phyloP scores from a whole-genome alignment of 1,139 yeast species.

The Candida gigantensis region DNA sequence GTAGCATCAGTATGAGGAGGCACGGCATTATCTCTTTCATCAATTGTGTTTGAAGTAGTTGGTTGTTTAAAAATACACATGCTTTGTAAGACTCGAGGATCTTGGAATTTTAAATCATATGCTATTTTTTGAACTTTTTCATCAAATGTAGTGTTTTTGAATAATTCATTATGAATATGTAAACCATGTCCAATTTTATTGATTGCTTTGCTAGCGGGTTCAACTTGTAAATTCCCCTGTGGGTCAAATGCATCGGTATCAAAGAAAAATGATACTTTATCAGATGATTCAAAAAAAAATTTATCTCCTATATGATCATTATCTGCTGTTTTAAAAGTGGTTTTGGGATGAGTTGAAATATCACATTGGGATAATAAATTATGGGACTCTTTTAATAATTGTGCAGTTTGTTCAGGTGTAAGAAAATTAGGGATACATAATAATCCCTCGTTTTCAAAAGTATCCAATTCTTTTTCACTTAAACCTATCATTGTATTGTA shows the following conservation, averaged over 20 bases:
- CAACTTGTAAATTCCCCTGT: conserved; percentile 49
- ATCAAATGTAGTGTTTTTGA: conserved; percentile 52
- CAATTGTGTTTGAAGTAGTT: conserved; percentile 11
- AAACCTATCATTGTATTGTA: conserved; percentile 15
- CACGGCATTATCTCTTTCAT: conserved; percentile 62
- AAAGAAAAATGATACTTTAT: conserved; percentile 68
- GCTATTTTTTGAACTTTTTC: conserved; percentile 55
- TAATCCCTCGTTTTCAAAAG: conserved; percentile 60
- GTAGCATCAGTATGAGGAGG: conserved; percentile 81
- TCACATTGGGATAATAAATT: conserved; percentile 52
- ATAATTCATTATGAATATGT: conserved; percentile 55
- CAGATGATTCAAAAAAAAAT: conserved; percentile 69
- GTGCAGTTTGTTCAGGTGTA: conserved; percentile 35
- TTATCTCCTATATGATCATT: conserved; percentile 72
- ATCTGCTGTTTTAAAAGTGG: conserved; percentile 68
- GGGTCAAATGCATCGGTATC: conserved; percentile 70
- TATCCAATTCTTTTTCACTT: conserved; percentile 42
- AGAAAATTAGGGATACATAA: conserved; percentile 62
- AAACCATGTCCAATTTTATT: conserved; percentile 82
- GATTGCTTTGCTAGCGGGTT: conserved; percentile 59
- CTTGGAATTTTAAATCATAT: conserved; percentile 50
- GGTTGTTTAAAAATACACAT: conserved; percentile 85
- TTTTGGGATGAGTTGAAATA: conserved; percentile 62
- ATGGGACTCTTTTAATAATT: conserved; percentile 45
- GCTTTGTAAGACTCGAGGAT: conserved; percentile 74